These are phyloP conservation scores for Rhodamnia argentea DNA, from an alignment of 345 rosid species.

Conservation along the genomic window DNA sequence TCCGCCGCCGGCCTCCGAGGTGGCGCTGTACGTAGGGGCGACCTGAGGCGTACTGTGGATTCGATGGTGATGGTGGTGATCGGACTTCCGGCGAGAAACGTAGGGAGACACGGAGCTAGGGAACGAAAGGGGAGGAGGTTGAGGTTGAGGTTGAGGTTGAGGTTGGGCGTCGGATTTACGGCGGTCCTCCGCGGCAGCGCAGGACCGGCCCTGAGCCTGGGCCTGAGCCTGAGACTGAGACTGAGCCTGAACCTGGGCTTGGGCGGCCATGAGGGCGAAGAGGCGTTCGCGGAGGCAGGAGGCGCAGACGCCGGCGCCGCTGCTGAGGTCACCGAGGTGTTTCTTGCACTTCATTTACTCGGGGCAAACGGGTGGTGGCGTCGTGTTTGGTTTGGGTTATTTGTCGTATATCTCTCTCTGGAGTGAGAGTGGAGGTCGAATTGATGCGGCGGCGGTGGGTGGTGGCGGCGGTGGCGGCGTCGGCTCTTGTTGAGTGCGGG, in stretches of 20 bases:
- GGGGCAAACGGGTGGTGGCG: not conserved
- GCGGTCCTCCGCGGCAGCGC: not conserved
- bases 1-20: constrained; percentile 5
- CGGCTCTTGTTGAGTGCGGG: not conserved
- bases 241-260: constrained; percentile 1
- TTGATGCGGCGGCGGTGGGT: not conserved
- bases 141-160: constrained; percentile 4
- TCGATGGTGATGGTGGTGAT: constrained; percentile 9
- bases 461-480: not conserved
- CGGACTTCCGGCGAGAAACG: constrained; percentile 33
- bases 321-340: constrained; percentile 25
- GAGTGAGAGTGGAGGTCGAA: not conserved
- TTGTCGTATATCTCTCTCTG: not conserved
- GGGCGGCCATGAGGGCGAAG: constrained; percentile 21
- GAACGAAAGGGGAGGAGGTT: constrained; percentile 37
- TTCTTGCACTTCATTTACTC: constrained; percentile 30
- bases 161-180: not conserved
- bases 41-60: constrained; percentile 76
- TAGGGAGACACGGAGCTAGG: constrained; percentile 86
- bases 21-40: constrained; percentile 17
- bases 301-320: constrained; percentile 37
- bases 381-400: not conserved
- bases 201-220: not conserved
- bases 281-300: constrained; percentile 42
- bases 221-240: not conserved